Percentiles rank a stretch among this genome's conserved stretches.
These are phyloP conservation scores for Tritrichomonas musculus DNA, from an alignment of 208 protist species.

Conservation along the genomic window DNA sequence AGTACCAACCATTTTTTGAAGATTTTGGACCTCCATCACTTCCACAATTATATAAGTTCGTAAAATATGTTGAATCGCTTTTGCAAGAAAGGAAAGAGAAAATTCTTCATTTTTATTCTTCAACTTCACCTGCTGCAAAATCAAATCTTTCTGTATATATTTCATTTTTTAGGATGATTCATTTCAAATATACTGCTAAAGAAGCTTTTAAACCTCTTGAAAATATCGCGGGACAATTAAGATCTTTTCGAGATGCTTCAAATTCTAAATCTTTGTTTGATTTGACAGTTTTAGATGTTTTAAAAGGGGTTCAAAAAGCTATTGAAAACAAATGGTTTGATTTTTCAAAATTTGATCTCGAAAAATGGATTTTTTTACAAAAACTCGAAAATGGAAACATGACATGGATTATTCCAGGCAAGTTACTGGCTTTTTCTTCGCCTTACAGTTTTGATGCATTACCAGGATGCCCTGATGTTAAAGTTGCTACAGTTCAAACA, in stretches of 20 bases:
- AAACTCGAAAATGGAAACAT: conserved; percentile 74
- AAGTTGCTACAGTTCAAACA: background rate
- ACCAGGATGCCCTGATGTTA: background rate
- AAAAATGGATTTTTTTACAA: conserved; percentile 71
- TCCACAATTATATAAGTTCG: background rate
- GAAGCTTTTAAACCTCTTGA: background rate
- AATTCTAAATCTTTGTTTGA: conserved; percentile 60
- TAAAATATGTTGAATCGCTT: background rate
- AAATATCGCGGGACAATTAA: background rate
- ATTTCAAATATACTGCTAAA: background rate
- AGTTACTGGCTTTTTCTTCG: conserved; percentile 76
- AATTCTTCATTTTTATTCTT: background rate
- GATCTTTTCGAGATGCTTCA: conserved; percentile 78
- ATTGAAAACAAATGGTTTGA: conserved; percentile 64
- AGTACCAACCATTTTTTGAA: background rate
- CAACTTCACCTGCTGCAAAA: background rate
- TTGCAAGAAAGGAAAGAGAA: background rate
- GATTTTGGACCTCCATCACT: conserved; percentile 26
- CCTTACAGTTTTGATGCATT: conserved; percentile 37
- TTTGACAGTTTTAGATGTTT: conserved; percentile 66
- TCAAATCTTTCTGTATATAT: background rate
- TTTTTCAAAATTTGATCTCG: conserved; percentile 69
- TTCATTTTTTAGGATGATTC: background rate
- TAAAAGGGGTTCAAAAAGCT: conserved; percentile 64
- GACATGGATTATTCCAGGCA: conserved; percentile 80